Evolutionary conservation across 768 basidiomycete genomes (phyloP).

Genomic region (Suillus paluster): DNA sequence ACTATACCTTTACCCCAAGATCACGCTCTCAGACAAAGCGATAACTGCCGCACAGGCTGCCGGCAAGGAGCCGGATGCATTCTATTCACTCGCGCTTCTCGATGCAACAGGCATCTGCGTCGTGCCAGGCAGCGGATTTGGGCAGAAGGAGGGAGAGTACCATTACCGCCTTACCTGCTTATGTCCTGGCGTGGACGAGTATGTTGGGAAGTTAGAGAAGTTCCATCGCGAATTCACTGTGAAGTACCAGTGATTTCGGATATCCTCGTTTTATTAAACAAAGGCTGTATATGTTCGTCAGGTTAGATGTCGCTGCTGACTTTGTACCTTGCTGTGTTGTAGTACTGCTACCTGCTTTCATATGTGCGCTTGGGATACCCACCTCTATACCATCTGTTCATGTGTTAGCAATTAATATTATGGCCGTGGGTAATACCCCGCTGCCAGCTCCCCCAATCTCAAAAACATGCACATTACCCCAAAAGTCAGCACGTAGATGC

Average conservation of each 20-base stretch:
- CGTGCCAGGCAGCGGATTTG: constrained; percentile 93
- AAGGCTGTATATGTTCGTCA: background rate
- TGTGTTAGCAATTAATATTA: too few relatives aligned
- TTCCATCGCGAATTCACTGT: constrained; percentile 68
- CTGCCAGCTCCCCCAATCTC: too few relatives aligned
- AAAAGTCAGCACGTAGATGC: too few relatives aligned
- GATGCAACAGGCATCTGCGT: constrained; percentile 93
- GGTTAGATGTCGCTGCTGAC: background rate
- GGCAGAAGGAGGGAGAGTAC: constrained; percentile 87
- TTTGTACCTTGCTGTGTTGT: background rate
- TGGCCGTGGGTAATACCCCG: too few relatives aligned
- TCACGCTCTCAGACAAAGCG: constrained; percentile 75
- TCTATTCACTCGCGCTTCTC: constrained; percentile 84
- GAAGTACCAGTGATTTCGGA: constrained; percentile 42
- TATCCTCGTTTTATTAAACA: background rate
- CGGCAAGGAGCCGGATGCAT: constrained; percentile 85
- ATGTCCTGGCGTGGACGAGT: constrained; percentile 94
- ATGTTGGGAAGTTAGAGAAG: constrained; percentile 79
- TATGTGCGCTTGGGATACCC: background rate
- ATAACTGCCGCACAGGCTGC: constrained; percentile 69
- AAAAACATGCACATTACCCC: too few relatives aligned
- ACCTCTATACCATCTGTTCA: background rate
- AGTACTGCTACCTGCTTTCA: background rate
- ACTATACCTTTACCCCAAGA: constrained; percentile 89
- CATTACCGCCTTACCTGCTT: constrained; percentile 94